These are phyloP conservation scores for Ceriops tagal DNA, from an alignment of 345 rosid species.

Conservation along the genomic window DNA sequence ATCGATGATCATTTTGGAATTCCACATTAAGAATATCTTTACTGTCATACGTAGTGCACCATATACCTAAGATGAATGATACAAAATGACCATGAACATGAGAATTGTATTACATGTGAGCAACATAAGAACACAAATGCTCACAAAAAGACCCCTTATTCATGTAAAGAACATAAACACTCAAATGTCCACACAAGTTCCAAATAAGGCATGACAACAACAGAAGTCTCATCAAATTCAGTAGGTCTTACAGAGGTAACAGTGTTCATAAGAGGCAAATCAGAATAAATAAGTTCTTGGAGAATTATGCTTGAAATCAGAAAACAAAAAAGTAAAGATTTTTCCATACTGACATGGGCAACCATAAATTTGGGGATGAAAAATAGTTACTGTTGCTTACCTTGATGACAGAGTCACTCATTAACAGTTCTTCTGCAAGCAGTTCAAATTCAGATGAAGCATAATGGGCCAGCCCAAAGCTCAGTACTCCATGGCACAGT, in stretches of 20 bases:
- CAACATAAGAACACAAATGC: slow-evolving; percentile 1
- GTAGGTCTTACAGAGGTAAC: neutral
- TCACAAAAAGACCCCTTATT: too few relatives aligned
- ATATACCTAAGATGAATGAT: slow-evolving; percentile 56
- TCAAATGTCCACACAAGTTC: neutral
- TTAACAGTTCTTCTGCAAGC: slow-evolving; percentile 90
- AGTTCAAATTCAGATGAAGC: slow-evolving; percentile 94
- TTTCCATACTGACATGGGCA: neutral
- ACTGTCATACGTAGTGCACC: slow-evolving; percentile 98
- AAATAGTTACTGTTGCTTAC: slow-evolving; percentile 30
- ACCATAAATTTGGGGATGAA: neutral
- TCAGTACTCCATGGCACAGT: slow-evolving; percentile 63
- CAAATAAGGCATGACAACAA: neutral
- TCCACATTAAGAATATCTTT: slow-evolving; percentile 96
- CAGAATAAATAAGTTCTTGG: neutral
- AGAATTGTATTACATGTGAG: slow-evolving; percentile 9
- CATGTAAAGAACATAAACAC: too few relatives aligned
- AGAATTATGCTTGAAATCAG: neutral
- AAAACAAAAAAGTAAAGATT: neutral
- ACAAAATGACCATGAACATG: neutral
- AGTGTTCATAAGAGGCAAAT: neutral
- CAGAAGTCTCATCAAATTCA: neutral
- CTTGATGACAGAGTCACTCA: slow-evolving; percentile 93
- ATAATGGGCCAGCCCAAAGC: slow-evolving; percentile 88
- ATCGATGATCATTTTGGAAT: slow-evolving; percentile 81